Evolutionary conservation across 352 stramenopile genomes (phyloP).

Genomic region (Chrysophaeum taylorii): DNA sequence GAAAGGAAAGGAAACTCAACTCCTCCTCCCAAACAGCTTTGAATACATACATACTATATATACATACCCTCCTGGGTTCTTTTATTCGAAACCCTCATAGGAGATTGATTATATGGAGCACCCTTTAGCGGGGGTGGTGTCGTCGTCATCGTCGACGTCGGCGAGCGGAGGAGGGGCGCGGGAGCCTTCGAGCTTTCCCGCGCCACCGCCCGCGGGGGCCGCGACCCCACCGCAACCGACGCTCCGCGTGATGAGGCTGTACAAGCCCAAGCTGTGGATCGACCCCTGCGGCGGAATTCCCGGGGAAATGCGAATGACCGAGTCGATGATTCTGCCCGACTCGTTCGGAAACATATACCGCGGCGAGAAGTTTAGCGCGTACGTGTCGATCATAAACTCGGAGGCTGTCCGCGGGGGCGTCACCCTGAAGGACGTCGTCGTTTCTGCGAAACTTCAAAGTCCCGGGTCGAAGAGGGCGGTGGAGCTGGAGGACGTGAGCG

Average conservation of each 20-base stretch:
- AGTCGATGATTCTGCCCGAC: conserved; percentile 71
- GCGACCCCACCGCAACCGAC: conserved; percentile 26
- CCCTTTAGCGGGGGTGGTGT: too few species aligned
- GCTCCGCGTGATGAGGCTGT: conserved; percentile 67
- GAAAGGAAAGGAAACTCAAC: too few species aligned
- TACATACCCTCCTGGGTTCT: too few species aligned
- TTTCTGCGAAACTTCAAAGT: conserved; percentile 63
- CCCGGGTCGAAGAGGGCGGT: conserved; percentile 43
- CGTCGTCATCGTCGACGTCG: too few species aligned
- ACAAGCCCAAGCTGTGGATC: conserved; percentile 61
- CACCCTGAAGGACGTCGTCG: conserved; percentile 25
- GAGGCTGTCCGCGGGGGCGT: too few species aligned
- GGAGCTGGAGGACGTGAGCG: conserved; percentile 25
- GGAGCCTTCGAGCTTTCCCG: conserved; percentile 13
- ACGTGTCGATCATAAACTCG: conserved; percentile 75
- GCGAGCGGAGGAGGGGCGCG: too few species aligned
- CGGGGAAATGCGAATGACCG: conserved; percentile 58
- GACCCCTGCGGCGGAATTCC: not conserved
- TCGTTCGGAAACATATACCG: conserved; percentile 82
- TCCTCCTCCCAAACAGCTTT: too few species aligned
- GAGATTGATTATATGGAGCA: too few species aligned
- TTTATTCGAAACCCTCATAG: too few species aligned
- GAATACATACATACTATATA: too few species aligned
- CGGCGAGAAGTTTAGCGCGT: conserved; percentile 78
- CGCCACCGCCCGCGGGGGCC: conserved; percentile 3